Base-by-base conservation (phyloP, 176 grass and related monocot genomes). In the Poa annua region DNA sequence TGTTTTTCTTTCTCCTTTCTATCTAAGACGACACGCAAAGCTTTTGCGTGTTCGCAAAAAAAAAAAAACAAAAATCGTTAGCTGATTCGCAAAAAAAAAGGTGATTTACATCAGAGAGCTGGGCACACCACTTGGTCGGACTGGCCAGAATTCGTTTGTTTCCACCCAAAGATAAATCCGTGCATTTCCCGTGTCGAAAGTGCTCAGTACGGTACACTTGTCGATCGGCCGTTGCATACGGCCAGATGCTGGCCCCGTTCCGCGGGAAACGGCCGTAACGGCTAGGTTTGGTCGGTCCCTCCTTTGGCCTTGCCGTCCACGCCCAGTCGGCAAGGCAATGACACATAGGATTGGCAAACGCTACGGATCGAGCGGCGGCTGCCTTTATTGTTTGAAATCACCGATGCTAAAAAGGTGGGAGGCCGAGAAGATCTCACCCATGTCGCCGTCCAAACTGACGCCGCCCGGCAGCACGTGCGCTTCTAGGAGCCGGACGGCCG, bases 401-500 rank as follows among this genome's bases (percentile, higher is more conserved):
- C 33, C 77, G 38, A 32, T 10, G 60, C 48, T 11, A 6, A 3
- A 16, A 29, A 29, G 29, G 29, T 1, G 25, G 3, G 4, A 3
- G 16, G 8, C 2, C 10, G n/a, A 50, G 35, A 8, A 52, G 56
- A 45, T 54, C 55, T 48, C 45, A 47, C 44, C 44, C 44, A 47
- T 21, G 62, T 64, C 64, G 21, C 88, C 83, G 72, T 76, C 65
- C 83, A 21, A 57, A 60, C 52, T 79, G 84, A 86, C 64, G 78
- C 88, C 42, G 33, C 9, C 44, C 15, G 3, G 4, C 9, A 48
- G 1, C 71, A 76, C 71, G 71, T 80, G 76, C 60, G 8, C 9
- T 2, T n/a, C n/a, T n/a, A n/a, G n/a, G n/a, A n/a, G n/a, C n/a
- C n/a, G n/a, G n/a, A n/a, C n/a, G n/a, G 29, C 29, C 29, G 69